A percentile compares a stretch with the other conserved stretches of the same genome.
These are phyloP conservation scores for Botrytis hyacinthi DNA, from an alignment of 2,329 filamentous ascomycete genomes.

Conservation along the genomic window DNA sequence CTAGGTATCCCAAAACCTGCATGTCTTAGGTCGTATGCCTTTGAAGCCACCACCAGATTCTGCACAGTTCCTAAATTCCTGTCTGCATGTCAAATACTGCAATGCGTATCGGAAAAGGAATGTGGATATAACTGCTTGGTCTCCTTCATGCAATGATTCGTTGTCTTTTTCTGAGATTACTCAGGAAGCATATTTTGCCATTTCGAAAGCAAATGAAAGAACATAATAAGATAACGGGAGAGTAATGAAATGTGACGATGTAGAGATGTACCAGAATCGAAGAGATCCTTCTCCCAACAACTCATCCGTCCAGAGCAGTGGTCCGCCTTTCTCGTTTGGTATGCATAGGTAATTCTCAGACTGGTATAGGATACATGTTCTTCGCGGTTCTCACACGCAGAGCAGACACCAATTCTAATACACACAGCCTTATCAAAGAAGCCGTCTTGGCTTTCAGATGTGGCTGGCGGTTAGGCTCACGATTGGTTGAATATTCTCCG, in stretches of 20 bases:
- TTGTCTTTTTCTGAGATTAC: background rate
- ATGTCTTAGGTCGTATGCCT: background rate
- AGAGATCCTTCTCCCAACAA: background rate
- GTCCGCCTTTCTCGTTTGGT: background rate
- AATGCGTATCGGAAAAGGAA: constrained; percentile 12
- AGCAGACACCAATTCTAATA: background rate
- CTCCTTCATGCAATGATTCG: constrained; percentile 10
- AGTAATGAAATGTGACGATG: background rate
- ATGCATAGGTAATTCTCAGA: background rate
- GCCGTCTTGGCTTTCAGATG: constrained; percentile 3
- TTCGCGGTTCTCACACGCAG: background rate
- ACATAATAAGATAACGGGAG: background rate
- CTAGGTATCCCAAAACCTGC: background rate
- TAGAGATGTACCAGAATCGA: background rate
- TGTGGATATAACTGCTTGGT: constrained; percentile 16
- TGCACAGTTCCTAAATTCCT: background rate
- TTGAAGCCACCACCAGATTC: background rate
- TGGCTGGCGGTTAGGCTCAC: background rate
- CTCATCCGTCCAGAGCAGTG: background rate
- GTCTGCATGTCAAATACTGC: background rate
- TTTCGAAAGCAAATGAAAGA: background rate
- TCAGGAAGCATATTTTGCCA: background rate
- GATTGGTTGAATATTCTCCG: constrained; percentile 8
- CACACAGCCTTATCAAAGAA: constrained; percentile 8
- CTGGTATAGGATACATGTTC: background rate